Evolutionary conservation across 2,329 filamentous ascomycete species (phyloP).

Genomic region (Trichoderma breve): DNA sequence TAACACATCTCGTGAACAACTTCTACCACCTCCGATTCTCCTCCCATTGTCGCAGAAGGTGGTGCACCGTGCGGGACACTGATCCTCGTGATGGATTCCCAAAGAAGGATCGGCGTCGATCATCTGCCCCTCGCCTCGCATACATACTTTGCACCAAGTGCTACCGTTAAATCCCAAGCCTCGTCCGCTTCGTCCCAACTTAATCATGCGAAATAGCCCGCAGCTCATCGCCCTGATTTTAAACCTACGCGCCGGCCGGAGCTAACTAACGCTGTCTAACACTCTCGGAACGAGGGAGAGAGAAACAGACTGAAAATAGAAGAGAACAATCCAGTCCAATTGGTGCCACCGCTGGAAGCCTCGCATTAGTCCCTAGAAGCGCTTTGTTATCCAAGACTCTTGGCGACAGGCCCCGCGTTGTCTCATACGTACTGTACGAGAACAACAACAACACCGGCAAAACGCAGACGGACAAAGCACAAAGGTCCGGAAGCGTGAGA

Average conservation of each 20-base stretch:
- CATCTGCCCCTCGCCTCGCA: not conserved
- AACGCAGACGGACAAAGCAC: not conserved
- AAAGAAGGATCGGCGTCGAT: conserved; percentile 2
- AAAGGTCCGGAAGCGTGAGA: not conserved
- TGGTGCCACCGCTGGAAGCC: conserved; percentile 6
- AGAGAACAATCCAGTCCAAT: not conserved
- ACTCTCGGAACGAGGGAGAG: conserved; percentile 1
- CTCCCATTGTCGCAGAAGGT: not conserved
- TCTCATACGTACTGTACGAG: not conserved
- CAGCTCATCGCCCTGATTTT: not conserved
- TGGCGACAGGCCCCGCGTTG: not conserved
- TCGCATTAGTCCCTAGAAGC: not conserved
- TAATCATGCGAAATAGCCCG: conserved; percentile 5
- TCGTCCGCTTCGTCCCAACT: not conserved
- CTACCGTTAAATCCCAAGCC: not conserved
- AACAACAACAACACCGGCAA: not conserved
- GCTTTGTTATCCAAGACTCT: not conserved
- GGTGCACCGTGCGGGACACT: not conserved
- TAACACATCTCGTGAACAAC: not conserved
- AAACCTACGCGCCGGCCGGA: conserved; percentile 1
- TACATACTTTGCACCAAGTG: not conserved
- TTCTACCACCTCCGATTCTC: not conserved
- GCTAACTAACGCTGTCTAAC: conserved; percentile 5
- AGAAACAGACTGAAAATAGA: not conserved
- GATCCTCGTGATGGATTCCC: conserved; percentile 10